Evolutionary conservation across 768 basidiomycete species (phyloP), one percentile per base, ranked within the genome.

Genomic region (Rhodotorula kratochvilovae): DNA sequence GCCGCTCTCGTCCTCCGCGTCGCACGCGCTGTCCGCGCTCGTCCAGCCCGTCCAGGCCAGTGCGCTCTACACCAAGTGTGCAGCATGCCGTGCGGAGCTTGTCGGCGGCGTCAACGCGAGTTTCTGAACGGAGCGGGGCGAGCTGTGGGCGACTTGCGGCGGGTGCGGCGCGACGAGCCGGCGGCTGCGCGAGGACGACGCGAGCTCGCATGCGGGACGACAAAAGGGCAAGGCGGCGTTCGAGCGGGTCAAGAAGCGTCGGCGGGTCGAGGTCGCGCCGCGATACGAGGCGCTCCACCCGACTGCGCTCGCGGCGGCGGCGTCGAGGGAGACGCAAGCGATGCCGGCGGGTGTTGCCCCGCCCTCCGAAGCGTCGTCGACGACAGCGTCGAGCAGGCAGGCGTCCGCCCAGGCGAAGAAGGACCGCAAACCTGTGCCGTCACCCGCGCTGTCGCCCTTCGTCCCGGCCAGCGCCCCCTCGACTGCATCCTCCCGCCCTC

Each of bases 231-330:
- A 57, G 36, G 46, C 5, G 25, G 25, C 16, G 50, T 60, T 63
- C 17, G 65, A 59, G 25, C 62, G 36, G 13, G 64, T 63, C 46
- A 63, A 50, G 61, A 71, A 65, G 35, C 50, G 69, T 10, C 55
- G 59, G 27, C 36, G 46, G 46, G 33, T 45, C 3, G 46, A 31
- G 53, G 54, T 13, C 46, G 57, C 35, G 55, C 10, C 54, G 27
- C 27, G 25, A 5, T 48, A 36, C 5, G 64, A 54, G 25, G 45
- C 31, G 35, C 29, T 31, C 8, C 69, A 70, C 48, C 69, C 69
- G 35, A 62, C 64, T 8, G 42, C 43, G 42, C 25, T 46, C 29
- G 13, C 36, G 21, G 31, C 33, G 12, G 17, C 54, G 8, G 3
- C 33, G 35, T 11, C 10, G 61, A 7, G 11, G 13, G 42, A 2